Conservation (phyloP, 352 stramenopile species). For the Phytophthora megakarya region DNA sequence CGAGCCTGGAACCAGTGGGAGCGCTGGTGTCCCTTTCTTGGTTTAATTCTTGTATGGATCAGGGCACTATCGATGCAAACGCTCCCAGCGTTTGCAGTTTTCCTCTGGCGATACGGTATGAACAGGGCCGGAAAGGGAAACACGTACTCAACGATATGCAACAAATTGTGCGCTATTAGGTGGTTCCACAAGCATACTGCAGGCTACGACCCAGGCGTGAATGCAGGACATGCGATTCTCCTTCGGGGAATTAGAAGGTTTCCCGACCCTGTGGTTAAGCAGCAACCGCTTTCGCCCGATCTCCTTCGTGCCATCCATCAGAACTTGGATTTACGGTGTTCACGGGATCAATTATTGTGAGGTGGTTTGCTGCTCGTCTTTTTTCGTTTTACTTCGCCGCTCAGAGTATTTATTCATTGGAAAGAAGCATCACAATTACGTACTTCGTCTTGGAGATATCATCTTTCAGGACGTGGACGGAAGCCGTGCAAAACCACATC, state of each 20-base stretch:
- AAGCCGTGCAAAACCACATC: neutral
- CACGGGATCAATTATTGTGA: slow-evolving; percentile 7
- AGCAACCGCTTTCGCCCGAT: neutral
- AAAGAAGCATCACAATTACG: neutral
- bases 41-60: neutral
- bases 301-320: neutral
- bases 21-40: slow-evolving; percentile 15
- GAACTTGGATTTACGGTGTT: neutral
- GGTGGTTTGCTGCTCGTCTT: slow-evolving; percentile 12
- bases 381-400: neutral
- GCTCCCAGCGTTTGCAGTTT: slow-evolving; percentile 15
- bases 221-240: slow-evolving; percentile 20
- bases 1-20: slow-evolving; percentile 14
- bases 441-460: neutral
- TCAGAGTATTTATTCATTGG: neutral
- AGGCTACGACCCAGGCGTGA: slow-evolving; percentile 14
- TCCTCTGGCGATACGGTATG: slow-evolving; percentile 21
- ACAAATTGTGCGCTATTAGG: slow-evolving; percentile 17
- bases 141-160: slow-evolving; percentile 21
- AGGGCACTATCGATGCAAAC: slow-evolving; percentile 5
- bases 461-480: neutral
- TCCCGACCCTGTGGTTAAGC: slow-evolving; percentile 14
- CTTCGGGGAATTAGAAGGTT: slow-evolving; percentile 17
- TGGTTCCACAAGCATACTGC: slow-evolving; percentile 18
- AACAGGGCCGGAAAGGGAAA: slow-evolving; percentile 10